Evolutionary conservation across 495 filamentous ascomycete genomes (phyloP).

Genomic region (Hypoxylon rickii): DNA sequence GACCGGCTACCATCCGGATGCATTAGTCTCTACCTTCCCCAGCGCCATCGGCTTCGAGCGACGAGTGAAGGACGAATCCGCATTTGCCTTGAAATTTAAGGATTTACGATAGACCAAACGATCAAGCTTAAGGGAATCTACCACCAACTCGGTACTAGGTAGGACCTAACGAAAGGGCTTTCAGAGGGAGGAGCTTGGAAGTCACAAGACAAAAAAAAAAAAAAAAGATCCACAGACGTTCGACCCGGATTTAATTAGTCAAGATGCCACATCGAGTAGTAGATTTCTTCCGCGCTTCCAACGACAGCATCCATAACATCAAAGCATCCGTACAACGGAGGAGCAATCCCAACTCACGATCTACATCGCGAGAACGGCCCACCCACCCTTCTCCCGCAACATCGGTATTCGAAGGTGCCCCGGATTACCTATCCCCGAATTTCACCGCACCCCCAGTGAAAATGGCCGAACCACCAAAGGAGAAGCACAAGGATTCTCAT

Average conservation of each 20-base stretch:
- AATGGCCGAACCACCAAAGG: slow-evolving; percentile 38
- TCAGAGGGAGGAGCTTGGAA: not conserved
- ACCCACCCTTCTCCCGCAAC: slow-evolving; percentile 41
- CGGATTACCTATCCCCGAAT: slow-evolving; percentile 32
- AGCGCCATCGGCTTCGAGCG: slow-evolving; percentile 5
- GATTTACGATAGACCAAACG: too few species aligned
- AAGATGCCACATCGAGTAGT: slow-evolving; percentile 58
- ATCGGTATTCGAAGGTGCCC: slow-evolving; percentile 39
- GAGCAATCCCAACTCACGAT: slow-evolving; percentile 26
- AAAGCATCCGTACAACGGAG: slow-evolving; percentile 40
- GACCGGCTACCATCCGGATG: slow-evolving; percentile 19
- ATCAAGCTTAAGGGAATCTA: too few species aligned
- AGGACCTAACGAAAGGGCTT: too few species aligned
- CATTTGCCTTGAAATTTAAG: not conserved
- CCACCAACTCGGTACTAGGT: too few species aligned
- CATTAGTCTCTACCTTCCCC: slow-evolving; percentile 21
- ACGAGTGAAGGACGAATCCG: slow-evolving; percentile 3
- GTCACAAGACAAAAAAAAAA: slow-evolving; percentile 3
- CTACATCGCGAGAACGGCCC: slow-evolving; percentile 33
- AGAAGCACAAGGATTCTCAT: slow-evolving; percentile 43
- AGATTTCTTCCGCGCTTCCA: slow-evolving; percentile 53
- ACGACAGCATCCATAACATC: slow-evolving; percentile 39
- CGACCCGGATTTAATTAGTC: slow-evolving; percentile 8
- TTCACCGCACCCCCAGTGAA: slow-evolving; percentile 37
- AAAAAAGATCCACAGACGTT: slow-evolving; percentile 8